A percentile compares a stretch with the other conserved stretches of the same genome.
Evolutionary conservation across 129 eudicot genomes (phyloP).

Genomic region (Pulicaria dysenterica): DNA sequence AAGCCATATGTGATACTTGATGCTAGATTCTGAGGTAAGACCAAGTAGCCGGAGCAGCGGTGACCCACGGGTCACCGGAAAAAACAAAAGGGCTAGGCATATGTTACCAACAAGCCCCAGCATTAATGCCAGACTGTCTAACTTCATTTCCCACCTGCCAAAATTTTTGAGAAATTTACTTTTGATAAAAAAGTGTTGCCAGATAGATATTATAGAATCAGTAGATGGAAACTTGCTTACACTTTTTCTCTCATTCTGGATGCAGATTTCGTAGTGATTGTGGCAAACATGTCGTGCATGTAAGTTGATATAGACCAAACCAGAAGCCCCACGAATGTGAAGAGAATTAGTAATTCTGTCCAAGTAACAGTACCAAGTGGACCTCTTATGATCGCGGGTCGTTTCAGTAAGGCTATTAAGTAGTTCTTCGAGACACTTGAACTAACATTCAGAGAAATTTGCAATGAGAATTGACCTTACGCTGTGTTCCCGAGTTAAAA

Average conservation of each 20-base stretch:
- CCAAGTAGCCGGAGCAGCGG: conserved; percentile 47
- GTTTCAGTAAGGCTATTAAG: conserved; percentile 29
- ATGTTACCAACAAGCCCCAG: conserved; percentile 59
- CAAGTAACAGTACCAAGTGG: conserved; percentile 56
- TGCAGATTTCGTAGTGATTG: conserved; percentile 47
- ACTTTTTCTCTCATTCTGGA: conserved; percentile 36
- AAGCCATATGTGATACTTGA: conserved; percentile 70
- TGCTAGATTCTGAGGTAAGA: conserved; percentile 58
- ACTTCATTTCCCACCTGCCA: conserved; percentile 60
- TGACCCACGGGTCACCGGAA: conserved; percentile 68
- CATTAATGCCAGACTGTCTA: conserved; percentile 49
- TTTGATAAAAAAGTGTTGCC: neutral
- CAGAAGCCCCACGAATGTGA: conserved; percentile 46
- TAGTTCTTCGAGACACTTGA: conserved; percentile 26
- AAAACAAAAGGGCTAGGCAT: conserved; percentile 57
- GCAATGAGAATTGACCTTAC: neutral
- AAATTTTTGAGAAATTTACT: neutral
- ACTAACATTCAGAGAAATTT: conserved; percentile 3
- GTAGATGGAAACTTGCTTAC: conserved; percentile 33
- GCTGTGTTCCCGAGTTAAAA: too few relatives aligned
- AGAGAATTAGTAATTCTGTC: conserved; percentile 44
- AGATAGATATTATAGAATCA: neutral
- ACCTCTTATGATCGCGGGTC: conserved; percentile 48
- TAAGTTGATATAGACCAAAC: conserved; percentile 58
- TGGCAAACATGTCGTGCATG: conserved; percentile 48